phyloP scores from a whole-genome alignment of 768 basidiomycete species.

The Kwoniella newhampshirensis region DNA sequence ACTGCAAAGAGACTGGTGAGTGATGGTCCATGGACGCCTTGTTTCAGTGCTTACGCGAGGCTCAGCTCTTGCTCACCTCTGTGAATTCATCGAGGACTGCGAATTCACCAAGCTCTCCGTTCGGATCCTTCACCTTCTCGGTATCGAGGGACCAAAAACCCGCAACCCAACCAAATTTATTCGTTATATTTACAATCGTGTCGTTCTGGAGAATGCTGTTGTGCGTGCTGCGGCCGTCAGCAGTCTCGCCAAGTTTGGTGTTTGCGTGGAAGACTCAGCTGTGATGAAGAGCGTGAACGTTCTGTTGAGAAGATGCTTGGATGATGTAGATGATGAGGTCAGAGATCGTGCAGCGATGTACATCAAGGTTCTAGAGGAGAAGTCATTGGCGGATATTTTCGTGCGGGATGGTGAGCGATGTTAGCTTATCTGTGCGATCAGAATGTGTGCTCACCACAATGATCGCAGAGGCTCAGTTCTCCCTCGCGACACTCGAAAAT shows the following conservation, averaged over 20 bases:
- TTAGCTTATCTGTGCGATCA: too few relatives aligned
- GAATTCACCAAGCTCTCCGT: conserved; percentile 99
- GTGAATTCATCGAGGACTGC: conserved; percentile 99
- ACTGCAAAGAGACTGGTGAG: conserved; percentile 83
- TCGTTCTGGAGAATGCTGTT: conserved; percentile 95
- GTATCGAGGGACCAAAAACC: conserved; percentile 92
- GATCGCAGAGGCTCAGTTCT: conserved; percentile 82
- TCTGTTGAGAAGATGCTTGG: conserved; percentile 86
- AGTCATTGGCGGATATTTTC: conserved; percentile 76
- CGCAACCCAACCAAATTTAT: conserved; percentile 98
- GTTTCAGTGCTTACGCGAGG: background rate
- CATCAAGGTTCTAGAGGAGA: conserved; percentile 76
- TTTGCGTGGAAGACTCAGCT: conserved; percentile 73
- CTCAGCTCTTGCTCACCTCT: conserved; percentile 85
- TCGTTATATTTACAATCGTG: conserved; percentile 98
- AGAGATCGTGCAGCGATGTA: conserved; percentile 96
- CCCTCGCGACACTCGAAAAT: conserved; percentile 81
- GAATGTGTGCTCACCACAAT: background rate
- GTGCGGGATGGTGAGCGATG: conserved; percentile 77
- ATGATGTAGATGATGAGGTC: conserved; percentile 98
- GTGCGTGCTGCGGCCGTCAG: conserved; percentile 95
- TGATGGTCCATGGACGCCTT: background rate
- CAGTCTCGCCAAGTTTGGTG: conserved; percentile 93
- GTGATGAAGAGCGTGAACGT: conserved; percentile 85
- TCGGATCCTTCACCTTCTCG: conserved; percentile 89